A percentile compares a stretch with the other conserved stretches of the same genome.
Conservation (phyloP, 305 asterid genomes). For the Rubia tinctorum region DNA sequence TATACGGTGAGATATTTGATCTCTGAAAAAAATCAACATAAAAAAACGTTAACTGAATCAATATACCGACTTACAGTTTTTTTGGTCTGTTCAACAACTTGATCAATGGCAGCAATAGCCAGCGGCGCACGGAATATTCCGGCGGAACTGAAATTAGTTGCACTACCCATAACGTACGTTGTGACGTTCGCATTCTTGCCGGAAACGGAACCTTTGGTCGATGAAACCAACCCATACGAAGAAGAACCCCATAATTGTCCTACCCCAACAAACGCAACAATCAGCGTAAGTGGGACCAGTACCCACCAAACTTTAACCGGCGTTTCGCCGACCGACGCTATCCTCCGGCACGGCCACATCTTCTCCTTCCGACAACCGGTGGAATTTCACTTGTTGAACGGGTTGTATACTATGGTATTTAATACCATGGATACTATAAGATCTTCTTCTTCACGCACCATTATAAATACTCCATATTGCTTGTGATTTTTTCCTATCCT, state of each 20-base stretch:
- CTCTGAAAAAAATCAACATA: background rate
- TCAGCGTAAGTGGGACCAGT: background rate
- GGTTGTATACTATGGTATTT: background rate
- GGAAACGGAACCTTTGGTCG: background rate
- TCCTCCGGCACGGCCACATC: background rate
- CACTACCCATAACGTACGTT: background rate
- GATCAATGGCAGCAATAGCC: background rate
- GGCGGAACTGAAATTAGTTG: background rate
- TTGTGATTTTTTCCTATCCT: background rate
- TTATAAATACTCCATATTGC: background rate
- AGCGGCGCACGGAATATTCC: background rate
- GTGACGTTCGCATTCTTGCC: background rate
- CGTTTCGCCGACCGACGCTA: background rate
- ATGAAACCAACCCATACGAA: background rate
- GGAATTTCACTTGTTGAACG: background rate
- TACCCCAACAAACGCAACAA: background rate
- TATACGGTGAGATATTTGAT: background rate
- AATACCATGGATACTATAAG: background rate
- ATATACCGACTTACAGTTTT: background rate
- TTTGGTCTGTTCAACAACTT: background rate
- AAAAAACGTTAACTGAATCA: too few species aligned
- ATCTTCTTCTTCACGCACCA: background rate
- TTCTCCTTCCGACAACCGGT: background rate
- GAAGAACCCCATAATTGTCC: background rate
- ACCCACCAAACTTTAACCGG: background rate